Conservation (phyloP, 768 basidiomycete genomes). For the Pulveroboletus ravenelii region DNA sequence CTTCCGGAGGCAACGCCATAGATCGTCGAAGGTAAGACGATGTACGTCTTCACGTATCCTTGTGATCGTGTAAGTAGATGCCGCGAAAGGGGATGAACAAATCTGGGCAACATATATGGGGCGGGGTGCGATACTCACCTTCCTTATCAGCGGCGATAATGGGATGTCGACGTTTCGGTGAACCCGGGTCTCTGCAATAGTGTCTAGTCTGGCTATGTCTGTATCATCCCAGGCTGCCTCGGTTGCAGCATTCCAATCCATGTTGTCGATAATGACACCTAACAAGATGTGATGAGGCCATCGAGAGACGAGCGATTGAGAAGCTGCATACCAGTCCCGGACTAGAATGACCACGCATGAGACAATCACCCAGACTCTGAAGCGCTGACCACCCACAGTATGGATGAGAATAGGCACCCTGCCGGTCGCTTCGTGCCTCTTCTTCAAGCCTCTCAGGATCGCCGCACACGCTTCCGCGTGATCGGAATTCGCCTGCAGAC, state of each 20-base stretch:
- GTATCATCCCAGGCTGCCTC: slow-evolving; percentile 46
- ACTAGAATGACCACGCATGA: slow-evolving; percentile 29
- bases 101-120: too few species aligned
- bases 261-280: slow-evolving; percentile 44
- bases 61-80: too few species aligned
- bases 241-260: slow-evolving; percentile 35
- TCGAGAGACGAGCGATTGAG: not conserved
- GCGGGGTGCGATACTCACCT: slow-evolving; percentile 28
- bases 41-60: slow-evolving; percentile 31
- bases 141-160: slow-evolving; percentile 45
- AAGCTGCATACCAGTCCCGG: slow-evolving; percentile 41
- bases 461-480: slow-evolving; percentile 45
- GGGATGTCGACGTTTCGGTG: slow-evolving; percentile 50
- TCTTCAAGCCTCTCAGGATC: too few species aligned
- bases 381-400: slow-evolving; percentile 40
- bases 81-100: too few species aligned
- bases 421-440: slow-evolving; percentile 38
- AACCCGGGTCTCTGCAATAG: slow-evolving; percentile 39
- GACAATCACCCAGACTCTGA: not conserved
- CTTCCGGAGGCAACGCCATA: slow-evolving; percentile 50
- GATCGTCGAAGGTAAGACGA: slow-evolving; percentile 54
- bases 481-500: slow-evolving; percentile 50
- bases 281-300: not conserved
- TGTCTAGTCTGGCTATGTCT: slow-evolving; percentile 43
- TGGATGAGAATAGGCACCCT: slow-evolving; percentile 51